Conservation (phyloP, 2,329 filamentous ascomycete species). For the Tolypocladium inflatum region DNA sequence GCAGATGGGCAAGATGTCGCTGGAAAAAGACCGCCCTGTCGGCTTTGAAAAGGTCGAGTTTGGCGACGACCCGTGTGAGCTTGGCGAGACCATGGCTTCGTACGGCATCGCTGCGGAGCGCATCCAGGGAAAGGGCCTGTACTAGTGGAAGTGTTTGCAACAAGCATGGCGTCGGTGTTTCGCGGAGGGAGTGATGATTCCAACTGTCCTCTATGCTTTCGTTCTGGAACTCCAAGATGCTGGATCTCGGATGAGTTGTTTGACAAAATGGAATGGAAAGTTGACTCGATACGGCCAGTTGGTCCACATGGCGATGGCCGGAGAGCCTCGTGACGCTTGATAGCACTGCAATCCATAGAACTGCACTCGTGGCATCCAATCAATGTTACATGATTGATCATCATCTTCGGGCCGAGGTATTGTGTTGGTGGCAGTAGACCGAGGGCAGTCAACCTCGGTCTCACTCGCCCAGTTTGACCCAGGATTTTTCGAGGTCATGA, state of each 20-base stretch:
- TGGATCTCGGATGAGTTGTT: not conserved
- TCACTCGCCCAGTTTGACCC: constrained; percentile 29
- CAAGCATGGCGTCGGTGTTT: not conserved
- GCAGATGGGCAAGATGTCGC: constrained; percentile 33
- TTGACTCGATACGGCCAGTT: too few relatives aligned
- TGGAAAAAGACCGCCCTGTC: constrained; percentile 22
- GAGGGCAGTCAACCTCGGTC: not conserved
- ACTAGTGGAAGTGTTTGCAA: not conserved
- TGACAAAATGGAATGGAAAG: not conserved
- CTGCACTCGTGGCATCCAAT: too few relatives aligned
- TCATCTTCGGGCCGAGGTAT: too few relatives aligned
- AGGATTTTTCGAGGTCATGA: constrained; percentile 41
- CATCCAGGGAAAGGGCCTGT: constrained; percentile 20
- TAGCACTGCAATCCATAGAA: not conserved
- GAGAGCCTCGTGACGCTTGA: not conserved
- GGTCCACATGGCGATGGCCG: too few relatives aligned
- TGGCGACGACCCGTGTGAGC: constrained; percentile 27
- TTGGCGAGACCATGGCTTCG: constrained; percentile 19
- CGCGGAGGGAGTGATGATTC: not conserved
- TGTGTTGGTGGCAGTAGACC: too few relatives aligned
- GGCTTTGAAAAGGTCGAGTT: constrained; percentile 28
- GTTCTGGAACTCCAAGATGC: not conserved
- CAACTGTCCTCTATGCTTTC: not conserved
- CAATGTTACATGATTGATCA: too few relatives aligned
- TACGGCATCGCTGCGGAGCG: constrained; percentile 21